Percentiles rank a stretch among this genome's conserved stretches.
These are phyloP conservation scores for Plasmodium falciparum DNA, from an alignment of 169 alveolate genomes.

Conservation along the genomic window DNA sequence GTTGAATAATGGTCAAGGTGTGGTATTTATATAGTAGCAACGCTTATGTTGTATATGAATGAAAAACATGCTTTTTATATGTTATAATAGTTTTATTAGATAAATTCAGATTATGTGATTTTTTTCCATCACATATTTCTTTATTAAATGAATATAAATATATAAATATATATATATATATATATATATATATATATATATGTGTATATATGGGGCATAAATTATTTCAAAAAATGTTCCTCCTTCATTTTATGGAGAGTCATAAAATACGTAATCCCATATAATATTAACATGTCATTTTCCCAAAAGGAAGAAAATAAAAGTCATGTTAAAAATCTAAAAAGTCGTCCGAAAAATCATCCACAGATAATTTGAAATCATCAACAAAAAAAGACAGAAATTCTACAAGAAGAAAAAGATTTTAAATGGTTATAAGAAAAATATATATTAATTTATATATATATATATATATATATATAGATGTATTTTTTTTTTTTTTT, in stretches of 20 bases:
- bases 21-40: slow-evolving; percentile 94
- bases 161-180: no score
- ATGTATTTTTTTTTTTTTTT: no score
- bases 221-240: not conserved
- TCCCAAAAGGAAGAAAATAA: not conserved
- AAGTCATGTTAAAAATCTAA: slow-evolving; percentile 19
- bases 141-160: slow-evolving; percentile 86
- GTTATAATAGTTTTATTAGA: slow-evolving; percentile 91
- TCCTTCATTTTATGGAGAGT: not conserved
- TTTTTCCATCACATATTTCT: slow-evolving; percentile 93
- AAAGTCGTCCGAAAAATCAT: slow-evolving; percentile 59
- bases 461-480: not conserved
- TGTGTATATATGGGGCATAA: no score
- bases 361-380: slow-evolving; percentile 26
- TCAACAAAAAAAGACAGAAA: slow-evolving; percentile 44
- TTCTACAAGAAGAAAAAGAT: not conserved
- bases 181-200: slow-evolving; percentile 48
- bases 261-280: no score
- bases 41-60: slow-evolving; percentile 92
- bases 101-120: slow-evolving; percentile 88
- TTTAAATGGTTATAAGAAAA: not conserved
- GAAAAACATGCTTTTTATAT: slow-evolving; percentile 93
- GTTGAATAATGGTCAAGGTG: slow-evolving; percentile 93
- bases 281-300: not conserved
- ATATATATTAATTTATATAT: not conserved